Base-by-base conservation (phyloP, 306 rosid species). In the Urtica urens region DNA sequence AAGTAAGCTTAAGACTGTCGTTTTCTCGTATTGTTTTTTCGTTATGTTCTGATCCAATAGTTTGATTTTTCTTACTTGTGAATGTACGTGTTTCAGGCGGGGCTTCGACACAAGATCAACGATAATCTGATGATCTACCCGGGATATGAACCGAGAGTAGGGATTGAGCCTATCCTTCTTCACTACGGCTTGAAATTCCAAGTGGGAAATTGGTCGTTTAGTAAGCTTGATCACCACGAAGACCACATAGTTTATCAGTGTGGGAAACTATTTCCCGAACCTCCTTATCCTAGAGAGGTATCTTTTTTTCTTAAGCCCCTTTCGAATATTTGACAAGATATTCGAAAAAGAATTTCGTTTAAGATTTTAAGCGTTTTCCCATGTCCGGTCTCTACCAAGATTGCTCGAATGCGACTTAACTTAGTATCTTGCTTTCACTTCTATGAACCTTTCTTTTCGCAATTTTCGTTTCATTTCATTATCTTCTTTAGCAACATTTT, bases 101-200 rank as follows among this genome's bases (percentile, higher is more conserved):
- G 85, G 39, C 94, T 90, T 66, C 87, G 71, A 53, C 99, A 90
- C 81, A 90, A 85, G 75, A 81, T 90, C 73, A 90, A 90, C 65
- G 94, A 90, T 66, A 68, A 90, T 76, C 75, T 90, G 77, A 90
- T 90, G 99, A 60, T 90, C 53, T 90, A 90, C 76, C 99, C 99
- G 1, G 87, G 99, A 40, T 90, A 90, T 63, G 50, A 74, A 50
- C 99, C 95, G 37, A 74, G 55, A 30, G 79, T 72, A 55, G 99
- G 90, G 35, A 51, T 75, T 34, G 99, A 72, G 49, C 99, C 99
- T 10, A 69, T 90, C 62, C 99, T 90, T 75, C 74, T 90, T 75
- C 99, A 90, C 74, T 90, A 90, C 56, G 99, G 99, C 41, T 70
- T 90, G 61, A 74, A 84, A 37, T 85, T 81, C 64, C 71, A 53